These are phyloP conservation scores for Tylopilus intermedius DNA, from an alignment of 768 basidiomycete species.

Conservation along the genomic window DNA sequence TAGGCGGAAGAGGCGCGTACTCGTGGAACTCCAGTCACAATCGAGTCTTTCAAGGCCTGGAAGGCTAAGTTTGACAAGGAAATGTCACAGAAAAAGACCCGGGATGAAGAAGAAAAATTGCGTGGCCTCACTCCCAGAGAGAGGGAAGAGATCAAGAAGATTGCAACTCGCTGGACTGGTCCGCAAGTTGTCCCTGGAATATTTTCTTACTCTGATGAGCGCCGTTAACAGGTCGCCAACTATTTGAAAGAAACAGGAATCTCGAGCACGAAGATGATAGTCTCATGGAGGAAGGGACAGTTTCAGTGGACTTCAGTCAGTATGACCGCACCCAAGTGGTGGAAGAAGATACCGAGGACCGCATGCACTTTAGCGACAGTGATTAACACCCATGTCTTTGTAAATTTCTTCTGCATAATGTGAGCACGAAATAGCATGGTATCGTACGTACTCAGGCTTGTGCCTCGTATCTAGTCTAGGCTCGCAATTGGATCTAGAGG, in stretches of 20 bases:
- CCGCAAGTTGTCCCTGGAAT: slow-evolving; percentile 15
- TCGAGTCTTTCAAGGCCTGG: slow-evolving; percentile 78
- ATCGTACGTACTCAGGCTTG: neutral
- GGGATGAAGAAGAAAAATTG: slow-evolving; percentile 75
- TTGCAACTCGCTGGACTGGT: slow-evolving; percentile 65
- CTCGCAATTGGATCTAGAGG: slow-evolving; percentile 36
- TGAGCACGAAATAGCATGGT: slow-evolving; percentile 2
- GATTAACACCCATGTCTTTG: slow-evolving; percentile 43
- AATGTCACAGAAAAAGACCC: slow-evolving; percentile 48
- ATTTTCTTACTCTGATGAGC: slow-evolving; percentile 5
- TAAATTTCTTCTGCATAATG: neutral
- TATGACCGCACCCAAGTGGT: slow-evolving; percentile 67
- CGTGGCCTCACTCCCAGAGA: slow-evolving; percentile 73
- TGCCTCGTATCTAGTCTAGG: slow-evolving; percentile 1
- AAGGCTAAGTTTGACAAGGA: slow-evolving; percentile 74
- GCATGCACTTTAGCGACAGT: slow-evolving; percentile 79
- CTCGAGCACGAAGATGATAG: slow-evolving; percentile 70
- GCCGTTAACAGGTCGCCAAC: slow-evolving; percentile 67
- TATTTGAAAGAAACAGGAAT: slow-evolving; percentile 80
- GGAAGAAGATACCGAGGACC: slow-evolving; percentile 48
- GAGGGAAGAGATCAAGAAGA: slow-evolving; percentile 74
- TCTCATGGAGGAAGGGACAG: slow-evolving; percentile 78
- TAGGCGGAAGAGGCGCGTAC: slow-evolving; percentile 86
- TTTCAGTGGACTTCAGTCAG: slow-evolving; percentile 84
- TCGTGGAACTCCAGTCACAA: slow-evolving; percentile 87